Conservation (phyloP, 495 filamentous ascomycete species). For the Xylaria longipes region DNA sequence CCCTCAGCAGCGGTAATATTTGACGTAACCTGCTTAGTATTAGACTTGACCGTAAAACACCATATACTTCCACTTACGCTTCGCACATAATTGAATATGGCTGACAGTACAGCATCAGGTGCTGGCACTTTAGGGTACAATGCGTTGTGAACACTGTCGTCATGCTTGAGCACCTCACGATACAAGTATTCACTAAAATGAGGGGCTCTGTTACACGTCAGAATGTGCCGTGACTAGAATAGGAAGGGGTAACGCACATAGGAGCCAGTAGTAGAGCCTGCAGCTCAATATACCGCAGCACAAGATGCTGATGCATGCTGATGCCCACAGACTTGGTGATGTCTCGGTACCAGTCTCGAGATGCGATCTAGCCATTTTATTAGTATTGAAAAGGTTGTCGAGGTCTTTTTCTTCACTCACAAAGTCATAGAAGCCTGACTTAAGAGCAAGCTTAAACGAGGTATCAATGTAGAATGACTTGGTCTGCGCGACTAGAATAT, state of each 20-base stretch:
- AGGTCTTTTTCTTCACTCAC: conserved; percentile 52
- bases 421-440: conserved; percentile 90
- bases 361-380: conserved; percentile 15
- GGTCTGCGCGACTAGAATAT: conserved; percentile 77
- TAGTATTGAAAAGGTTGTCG: not conserved
- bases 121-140: conserved; percentile 75
- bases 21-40: conserved; percentile 46
- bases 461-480: conserved; percentile 77
- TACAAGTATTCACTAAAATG: conserved; percentile 97
- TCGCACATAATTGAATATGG: conserved; percentile 81
- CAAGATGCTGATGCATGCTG: conserved; percentile 81
- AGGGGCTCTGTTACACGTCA: conserved; percentile 73
- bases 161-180: conserved; percentile 83
- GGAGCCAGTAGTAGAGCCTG: conserved; percentile 74
- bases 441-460: conserved; percentile 90
- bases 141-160: conserved; percentile 77
- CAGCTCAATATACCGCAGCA: conserved; percentile 81
- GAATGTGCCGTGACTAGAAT: conserved; percentile 10
- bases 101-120: conserved; percentile 67
- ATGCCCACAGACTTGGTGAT: conserved; percentile 72
- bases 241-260: conserved; percentile 36
- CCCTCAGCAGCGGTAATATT: conserved; percentile 89
- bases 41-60: not conserved
- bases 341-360: conserved; percentile 89
- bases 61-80: conserved; percentile 47